Base-by-base conservation (phyloP, 2,329 filamentous ascomycete species). In the Xylariaceae sp. region DNA sequence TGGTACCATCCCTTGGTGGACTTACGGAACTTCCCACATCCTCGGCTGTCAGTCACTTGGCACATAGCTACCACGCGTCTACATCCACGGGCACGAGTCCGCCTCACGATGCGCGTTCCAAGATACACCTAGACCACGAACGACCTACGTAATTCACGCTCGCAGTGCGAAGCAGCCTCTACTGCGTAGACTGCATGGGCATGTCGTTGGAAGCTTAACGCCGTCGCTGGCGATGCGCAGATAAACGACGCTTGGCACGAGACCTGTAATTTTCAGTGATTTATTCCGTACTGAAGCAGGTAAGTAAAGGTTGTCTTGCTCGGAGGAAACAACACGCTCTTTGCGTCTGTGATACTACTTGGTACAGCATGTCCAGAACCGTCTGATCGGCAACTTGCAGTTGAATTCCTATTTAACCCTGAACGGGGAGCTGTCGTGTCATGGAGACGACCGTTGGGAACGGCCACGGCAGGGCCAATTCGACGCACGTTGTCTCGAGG, bases 331-430 rank as follows among this genome's bases (percentile, higher is more conserved):
- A 42, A 10, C 37, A 30, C 11, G 11, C 8, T 42, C 8, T 42
- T 2, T 42, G 37, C 11, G 9, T 9, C 37, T 42, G 37, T 42
- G 11, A 42, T 42, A 42, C 37, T 13, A 30, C 23, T 30, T 30
- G 4, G 23, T 30, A 30, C 23, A 30, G 23, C 37, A 13, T 13
- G 17, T 57, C 56, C 61, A 63, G 56, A 61, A 54, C 60, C 49
- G 37, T 63, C 35, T 56, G 62, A 59, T 61, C 56, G 42, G 55
- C 58, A 34, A 17, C 56, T 51, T 58, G 53, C 57, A 60, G 23
- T 10, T 35, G 48, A 30, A 30, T 30, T 30, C 23, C 23, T 30
- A 30, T 30, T 30, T 37, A 50, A 18, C 47, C 49, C 52, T 17
- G 50, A 37, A 35, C 30, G 45, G 39, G 35, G 35, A 34, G 49